These are phyloP conservation scores for Mayamaea pseudoterrestris DNA, from an alignment of 108 stramenopile genomes.

Conservation along the genomic window DNA sequence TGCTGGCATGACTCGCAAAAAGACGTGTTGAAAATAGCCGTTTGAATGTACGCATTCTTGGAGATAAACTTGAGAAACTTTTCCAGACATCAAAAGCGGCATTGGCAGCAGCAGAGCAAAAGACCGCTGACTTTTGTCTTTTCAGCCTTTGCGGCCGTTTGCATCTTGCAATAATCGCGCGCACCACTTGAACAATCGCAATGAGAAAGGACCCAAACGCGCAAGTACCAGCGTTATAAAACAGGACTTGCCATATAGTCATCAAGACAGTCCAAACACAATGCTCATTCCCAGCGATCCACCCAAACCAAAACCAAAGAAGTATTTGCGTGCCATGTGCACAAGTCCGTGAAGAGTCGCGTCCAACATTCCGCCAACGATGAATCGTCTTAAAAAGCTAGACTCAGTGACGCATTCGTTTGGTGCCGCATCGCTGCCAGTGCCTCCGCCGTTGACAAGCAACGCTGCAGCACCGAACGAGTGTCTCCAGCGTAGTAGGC, in stretches of 20 bases:
- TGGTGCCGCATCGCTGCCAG: conserved; percentile 12
- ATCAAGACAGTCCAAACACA: conserved; percentile 45
- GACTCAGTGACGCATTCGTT: conserved; percentile 7
- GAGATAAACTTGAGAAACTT: conserved; percentile 78
- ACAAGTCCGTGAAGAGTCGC: conserved; percentile 55
- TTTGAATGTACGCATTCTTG: conserved; percentile 87
- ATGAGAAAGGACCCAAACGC: conserved; percentile 91
- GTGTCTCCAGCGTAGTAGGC: conserved; percentile 59
- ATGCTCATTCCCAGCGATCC: conserved; percentile 51
- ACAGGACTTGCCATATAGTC: conserved; percentile 34
- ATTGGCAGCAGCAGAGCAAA: conserved; percentile 79
- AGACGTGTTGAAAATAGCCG: conserved; percentile 78
- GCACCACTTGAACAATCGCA: conserved; percentile 82
- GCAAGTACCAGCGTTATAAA: conserved; percentile 87
- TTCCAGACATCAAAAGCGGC: conserved; percentile 80
- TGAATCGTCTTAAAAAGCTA: conserved; percentile 17
- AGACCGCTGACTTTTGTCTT: conserved; percentile 56
- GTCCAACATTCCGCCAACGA: conserved; percentile 30
- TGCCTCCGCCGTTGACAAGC: conserved; percentile 38
- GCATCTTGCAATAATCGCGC: conserved; percentile 71
- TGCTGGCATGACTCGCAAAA: conserved; percentile 70
- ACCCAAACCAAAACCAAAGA: conserved; percentile 80
- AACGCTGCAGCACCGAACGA: conserved; percentile 33
- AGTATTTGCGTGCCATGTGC: conserved; percentile 27
- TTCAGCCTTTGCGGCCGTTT: conserved; percentile 69